Conservation (phyloP, 2,329 filamentous ascomycete species). For the Trichoderma harzianum region DNA sequence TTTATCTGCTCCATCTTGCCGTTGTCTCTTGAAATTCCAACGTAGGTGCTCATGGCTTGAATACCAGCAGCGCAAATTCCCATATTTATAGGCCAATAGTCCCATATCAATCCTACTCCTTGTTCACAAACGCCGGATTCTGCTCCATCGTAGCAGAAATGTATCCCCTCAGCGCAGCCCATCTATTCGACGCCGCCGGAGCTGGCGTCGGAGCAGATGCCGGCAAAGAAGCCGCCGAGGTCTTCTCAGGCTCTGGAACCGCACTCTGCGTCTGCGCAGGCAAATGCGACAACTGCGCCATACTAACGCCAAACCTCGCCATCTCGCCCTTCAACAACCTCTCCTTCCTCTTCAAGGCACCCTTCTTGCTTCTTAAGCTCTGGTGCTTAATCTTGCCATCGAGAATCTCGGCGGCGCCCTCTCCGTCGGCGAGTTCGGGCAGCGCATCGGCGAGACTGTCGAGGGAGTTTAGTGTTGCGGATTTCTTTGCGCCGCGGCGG, state of each 20-base stretch:
- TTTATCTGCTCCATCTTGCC: neutral
- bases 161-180: conserved; percentile 78
- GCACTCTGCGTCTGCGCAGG: conserved; percentile 18
- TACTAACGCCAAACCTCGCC: conserved; percentile 76
- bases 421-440: conserved; percentile 55
- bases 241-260: neutral
- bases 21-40: neutral
- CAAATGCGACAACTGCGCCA: conserved; percentile 66
- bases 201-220: neutral
- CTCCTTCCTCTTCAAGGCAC: conserved; percentile 80
- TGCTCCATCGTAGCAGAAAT: conserved; percentile 88
- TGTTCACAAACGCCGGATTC: conserved; percentile 65
- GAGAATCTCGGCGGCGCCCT: conserved; percentile 43
- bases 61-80: neutral
- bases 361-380: conserved; percentile 70
- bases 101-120: conserved; percentile 21
- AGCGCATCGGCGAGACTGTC: conserved; percentile 77
- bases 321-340: conserved; percentile 76
- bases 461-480: conserved; percentile 75
- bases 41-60: neutral
- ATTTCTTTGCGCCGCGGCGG: conserved; percentile 34
- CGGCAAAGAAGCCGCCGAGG: neutral
- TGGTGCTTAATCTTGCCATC: conserved; percentile 65
- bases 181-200: conserved; percentile 55
- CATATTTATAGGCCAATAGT: neutral